phyloP scores from a whole-genome alignment of 495 filamentous ascomycete genomes.

The Aspergillus nidulans region DNA sequence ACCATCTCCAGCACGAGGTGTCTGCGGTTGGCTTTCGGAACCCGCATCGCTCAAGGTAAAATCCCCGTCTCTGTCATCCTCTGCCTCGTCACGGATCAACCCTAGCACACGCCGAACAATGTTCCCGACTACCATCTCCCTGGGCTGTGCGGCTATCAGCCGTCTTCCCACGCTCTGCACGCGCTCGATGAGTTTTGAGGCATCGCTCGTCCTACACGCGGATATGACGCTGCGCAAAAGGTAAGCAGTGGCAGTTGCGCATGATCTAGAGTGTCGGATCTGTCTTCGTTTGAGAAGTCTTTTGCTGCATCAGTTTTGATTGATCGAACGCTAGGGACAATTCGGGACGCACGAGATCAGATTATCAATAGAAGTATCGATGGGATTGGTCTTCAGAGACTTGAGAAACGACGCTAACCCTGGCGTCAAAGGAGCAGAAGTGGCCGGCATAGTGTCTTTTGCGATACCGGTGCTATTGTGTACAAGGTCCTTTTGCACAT shows the following conservation, averaged over 20 bases:
- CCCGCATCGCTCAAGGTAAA: constrained; percentile 49
- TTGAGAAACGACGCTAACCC: constrained; percentile 71
- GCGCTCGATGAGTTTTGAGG: constrained; percentile 69
- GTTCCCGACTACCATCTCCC: constrained; percentile 89
- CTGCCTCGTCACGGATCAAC: constrained; percentile 84
- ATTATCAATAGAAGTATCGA: constrained; percentile 76
- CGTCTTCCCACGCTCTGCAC: constrained; percentile 70
- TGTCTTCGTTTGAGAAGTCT: constrained; percentile 88
- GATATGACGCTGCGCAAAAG: constrained; percentile 80
- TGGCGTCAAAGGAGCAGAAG: constrained; percentile 53
- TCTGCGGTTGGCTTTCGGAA: constrained; percentile 47
- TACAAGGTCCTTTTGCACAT: not conserved
- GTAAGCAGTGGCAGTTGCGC: constrained; percentile 84
- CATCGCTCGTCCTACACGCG: constrained; percentile 59
- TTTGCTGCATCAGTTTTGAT: constrained; percentile 10
- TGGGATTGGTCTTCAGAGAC: constrained; percentile 63
- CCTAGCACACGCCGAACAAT: constrained; percentile 86
- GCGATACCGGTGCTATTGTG: not conserved
- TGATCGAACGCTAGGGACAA: not conserved
- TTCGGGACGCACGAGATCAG: constrained; percentile 63
- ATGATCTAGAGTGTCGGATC: constrained; percentile 79
- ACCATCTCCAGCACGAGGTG: constrained; percentile 40
- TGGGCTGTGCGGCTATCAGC: constrained; percentile 74
- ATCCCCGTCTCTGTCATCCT: constrained; percentile 72
- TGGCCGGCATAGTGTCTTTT: constrained; percentile 41